A percentile compares a stretch with the other conserved stretches of the same genome.
phyloP scores from a whole-genome alignment of 352 stramenopile species.

The Phytopythium aichiense region DNA sequence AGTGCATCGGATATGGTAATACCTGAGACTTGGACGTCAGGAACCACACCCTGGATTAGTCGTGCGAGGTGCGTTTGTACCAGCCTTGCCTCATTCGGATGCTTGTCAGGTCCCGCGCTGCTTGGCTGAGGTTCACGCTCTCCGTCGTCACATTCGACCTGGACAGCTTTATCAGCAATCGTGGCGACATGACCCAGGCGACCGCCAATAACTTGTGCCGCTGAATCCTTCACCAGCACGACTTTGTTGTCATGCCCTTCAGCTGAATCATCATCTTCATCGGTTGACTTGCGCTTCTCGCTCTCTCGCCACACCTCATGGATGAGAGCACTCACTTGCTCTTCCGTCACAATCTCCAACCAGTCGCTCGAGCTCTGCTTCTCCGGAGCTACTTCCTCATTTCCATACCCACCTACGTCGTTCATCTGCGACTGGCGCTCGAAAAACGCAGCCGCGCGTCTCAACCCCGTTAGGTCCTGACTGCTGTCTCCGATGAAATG shows the following conservation, averaged over 20 bases:
- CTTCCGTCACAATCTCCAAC: slow-evolving; percentile 37
- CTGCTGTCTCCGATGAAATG: background rate
- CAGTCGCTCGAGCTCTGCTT: slow-evolving; percentile 14
- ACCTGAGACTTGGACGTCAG: background rate
- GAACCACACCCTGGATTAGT: background rate
- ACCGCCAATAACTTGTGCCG: too few relatives aligned
- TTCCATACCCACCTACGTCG: background rate
- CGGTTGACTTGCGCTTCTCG: background rate
- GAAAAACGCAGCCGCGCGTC: slow-evolving; percentile 34
- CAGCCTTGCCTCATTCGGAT: background rate
- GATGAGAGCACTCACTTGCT: slow-evolving; percentile 41
- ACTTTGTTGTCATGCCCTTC: background rate
- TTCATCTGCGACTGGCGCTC: slow-evolving; percentile 11
- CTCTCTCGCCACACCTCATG: slow-evolving; percentile 38
- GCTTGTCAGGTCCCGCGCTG: background rate
- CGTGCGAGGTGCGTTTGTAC: slow-evolving; percentile 1
- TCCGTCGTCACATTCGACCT: background rate
- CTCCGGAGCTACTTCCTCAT: slow-evolving; percentile 12
- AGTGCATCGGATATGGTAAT: background rate
- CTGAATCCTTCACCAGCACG: background rate
- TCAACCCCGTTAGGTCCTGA: slow-evolving; percentile 30
- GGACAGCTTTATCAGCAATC: background rate
- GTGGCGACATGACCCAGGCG: background rate
- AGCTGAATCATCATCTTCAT: background rate
- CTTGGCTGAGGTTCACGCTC: background rate